Evolutionary conservation across 2,329 filamentous ascomycete species (phyloP), one percentile per base, ranked within the genome.

Genomic region (Colletotrichum sp.): DNA sequence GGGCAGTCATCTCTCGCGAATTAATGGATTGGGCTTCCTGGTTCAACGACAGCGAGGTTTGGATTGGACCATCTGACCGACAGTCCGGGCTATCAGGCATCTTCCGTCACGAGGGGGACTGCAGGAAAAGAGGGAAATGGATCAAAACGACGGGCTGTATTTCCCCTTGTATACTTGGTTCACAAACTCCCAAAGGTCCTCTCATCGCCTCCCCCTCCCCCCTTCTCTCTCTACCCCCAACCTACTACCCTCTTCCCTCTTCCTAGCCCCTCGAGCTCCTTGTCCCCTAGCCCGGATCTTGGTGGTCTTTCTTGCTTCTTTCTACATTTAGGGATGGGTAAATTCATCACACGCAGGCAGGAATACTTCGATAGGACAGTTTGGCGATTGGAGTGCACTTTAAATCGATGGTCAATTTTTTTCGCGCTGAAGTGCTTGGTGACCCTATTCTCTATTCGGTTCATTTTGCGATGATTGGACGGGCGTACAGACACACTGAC

Each of bases 331-430:
- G 79, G 80, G 80, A 78, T 78, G 78, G 80, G 81, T 82, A 79
- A 82, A 80, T 83, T 82, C 80, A 83, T 83, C 72, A 83, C 81
- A 84, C 83, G 80, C 82, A 82, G 81, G 81, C 81, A 81, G 82
- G 82, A 82, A 82, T 84, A 80, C 82, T 86, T 87, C 81, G 84
- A 88, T 88, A 87, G 86, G 87, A 87, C 81, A 85, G 79, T 87
- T 87, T 86, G 87, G 87, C 87, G 87, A 88, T 85, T 85, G 87
- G 87, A 86, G 87, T 88, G 87, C 83, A 87, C 86, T 87, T 76
- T 86, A 81, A 85, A 84, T 83, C 84, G 79, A 81, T 82, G 80
- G 78, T 82, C 78, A 78, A 59, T 52, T 62, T 75, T 71, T 72
- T 76, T 65, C 57, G 67, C 59, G 34, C 74, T 65, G 70, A 74